Evolutionary conservation across 1,139 yeast genomes (phyloP).

Genomic region (Chernovozyma aurita): DNA sequence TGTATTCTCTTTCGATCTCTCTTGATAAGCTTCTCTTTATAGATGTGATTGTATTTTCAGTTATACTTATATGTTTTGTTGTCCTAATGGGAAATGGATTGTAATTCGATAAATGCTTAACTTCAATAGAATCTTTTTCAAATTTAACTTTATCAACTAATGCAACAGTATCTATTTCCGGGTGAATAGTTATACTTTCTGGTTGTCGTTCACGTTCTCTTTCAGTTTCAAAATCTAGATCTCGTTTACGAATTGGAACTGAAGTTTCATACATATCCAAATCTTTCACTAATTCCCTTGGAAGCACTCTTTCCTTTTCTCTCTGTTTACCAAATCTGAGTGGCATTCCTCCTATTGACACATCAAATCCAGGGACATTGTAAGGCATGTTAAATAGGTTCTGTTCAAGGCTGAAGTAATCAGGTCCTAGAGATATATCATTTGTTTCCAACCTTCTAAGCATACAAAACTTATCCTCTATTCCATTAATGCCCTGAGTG

Average conservation of each 20-base stretch:
- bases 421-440: conserved; percentile 24
- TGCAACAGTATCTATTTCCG: conserved; percentile 5
- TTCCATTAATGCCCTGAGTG: conserved; percentile 35
- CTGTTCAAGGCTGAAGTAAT: conserved; percentile 25
- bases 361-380: conserved; percentile 44
- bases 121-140: conserved; percentile 5
- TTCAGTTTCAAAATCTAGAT: conserved; percentile 26
- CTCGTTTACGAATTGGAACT: conserved; percentile 34
- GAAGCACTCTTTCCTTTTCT: conserved; percentile 16
- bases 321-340: conserved; percentile 24
- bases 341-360: conserved; percentile 39
- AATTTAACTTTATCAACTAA: conserved; percentile 4
- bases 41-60: conserved; percentile 1
- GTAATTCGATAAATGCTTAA: conserved; percentile 2
- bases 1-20: conserved; percentile 5
- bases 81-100: conserved; percentile 3
- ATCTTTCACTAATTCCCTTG: conserved; percentile 41
- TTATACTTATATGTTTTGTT: neutral
- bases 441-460: conserved; percentile 33
- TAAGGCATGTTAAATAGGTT: conserved; percentile 33
- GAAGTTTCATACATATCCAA: conserved; percentile 28
- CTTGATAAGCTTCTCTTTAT: conserved; percentile 2
- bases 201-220: neutral
- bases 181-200: conserved; percentile 5
- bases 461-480: conserved; percentile 31